Evolutionary conservation across 2,329 filamentous ascomycete species (phyloP), one percentile per base, ranked within the genome.

Genomic region (Neonectria magnoliae): DNA sequence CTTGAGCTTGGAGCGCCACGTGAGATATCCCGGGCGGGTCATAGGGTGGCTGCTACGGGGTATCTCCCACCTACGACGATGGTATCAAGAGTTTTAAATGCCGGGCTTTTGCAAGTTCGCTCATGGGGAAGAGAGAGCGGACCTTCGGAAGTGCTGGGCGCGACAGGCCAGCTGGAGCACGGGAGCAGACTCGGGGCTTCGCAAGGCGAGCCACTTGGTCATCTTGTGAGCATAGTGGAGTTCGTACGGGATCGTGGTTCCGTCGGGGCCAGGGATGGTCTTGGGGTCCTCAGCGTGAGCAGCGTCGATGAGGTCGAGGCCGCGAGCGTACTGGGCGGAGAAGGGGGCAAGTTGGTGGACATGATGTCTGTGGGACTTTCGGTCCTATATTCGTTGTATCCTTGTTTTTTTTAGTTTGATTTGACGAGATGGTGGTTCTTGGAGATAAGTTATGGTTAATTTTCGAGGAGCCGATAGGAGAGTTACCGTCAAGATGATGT

Each of bases 221-320:
- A 94, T 94, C 78, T 93, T 89, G 55, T 85, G 84, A 7, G 93
- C 92, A 76, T 97, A 97, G 81, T 93, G 89, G 1, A 95, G 88
- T 79, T 97, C 93, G 79, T 93, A 94, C 1, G 93, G 91, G 1
- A 89, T 73, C 6, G 77, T 72, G 64, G 76, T 79, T 58, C 83
- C 79, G 61, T 81, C 74, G 29, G 81, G 76, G 16, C 80, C 82
- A 55, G 83, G 78, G 64, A 83, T 68, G 44, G 66, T 73, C 41
- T 76, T 79, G 11, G 78, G 74, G 61, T 81, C 80, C 45, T 77
- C 57, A 44, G 75, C 73, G 66, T 81, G 80, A 47, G 91, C 93
- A 59, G 86, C 85, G 80, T 96, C 93, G 74, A 97, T 94, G 69
- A 89, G 84, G 41, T 83, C 77, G 44, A 94, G 81, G 27, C 91